Conservation (phyloP, 306 rosid species). For the Parietaria judaica region DNA sequence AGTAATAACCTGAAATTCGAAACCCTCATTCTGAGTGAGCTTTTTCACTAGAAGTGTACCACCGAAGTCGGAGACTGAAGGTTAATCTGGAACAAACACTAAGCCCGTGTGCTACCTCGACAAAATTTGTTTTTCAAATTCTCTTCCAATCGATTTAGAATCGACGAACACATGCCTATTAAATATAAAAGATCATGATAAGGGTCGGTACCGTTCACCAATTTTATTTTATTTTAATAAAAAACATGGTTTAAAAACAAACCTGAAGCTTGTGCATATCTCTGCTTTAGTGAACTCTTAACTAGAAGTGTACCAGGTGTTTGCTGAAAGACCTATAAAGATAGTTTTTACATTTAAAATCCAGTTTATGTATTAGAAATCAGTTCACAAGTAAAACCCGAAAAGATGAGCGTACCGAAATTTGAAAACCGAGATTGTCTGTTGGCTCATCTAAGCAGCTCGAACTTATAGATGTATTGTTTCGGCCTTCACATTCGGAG, state of each 20-base stretch:
- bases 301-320: constrained; percentile 74
- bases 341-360: neutral
- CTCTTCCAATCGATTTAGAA: constrained; percentile 54
- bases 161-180: constrained; percentile 55
- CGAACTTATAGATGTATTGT: constrained; percentile 26
- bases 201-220: too few relatives aligned
- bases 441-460: constrained; percentile 21
- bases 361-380: neutral
- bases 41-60: too few relatives aligned
- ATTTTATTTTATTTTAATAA: too few relatives aligned
- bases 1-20: too few relatives aligned
- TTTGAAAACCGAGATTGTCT: constrained; percentile 36
- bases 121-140: constrained; percentile 42
- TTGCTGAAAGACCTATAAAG: constrained; percentile 77
- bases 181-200: neutral
- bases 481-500: constrained; percentile 20
- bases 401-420: constrained; percentile 40
- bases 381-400: constrained; percentile 14
- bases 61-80: too few relatives aligned
- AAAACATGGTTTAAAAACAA: neutral
- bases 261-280: constrained; percentile 54
- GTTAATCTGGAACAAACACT: too few relatives aligned
- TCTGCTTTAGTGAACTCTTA: constrained; percentile 70
- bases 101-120: constrained; percentile 7
- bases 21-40: too few relatives aligned